These are phyloP conservation scores for Zygoascus meyerae DNA, from an alignment of 1,139 yeast genomes.

Conservation along the genomic window DNA sequence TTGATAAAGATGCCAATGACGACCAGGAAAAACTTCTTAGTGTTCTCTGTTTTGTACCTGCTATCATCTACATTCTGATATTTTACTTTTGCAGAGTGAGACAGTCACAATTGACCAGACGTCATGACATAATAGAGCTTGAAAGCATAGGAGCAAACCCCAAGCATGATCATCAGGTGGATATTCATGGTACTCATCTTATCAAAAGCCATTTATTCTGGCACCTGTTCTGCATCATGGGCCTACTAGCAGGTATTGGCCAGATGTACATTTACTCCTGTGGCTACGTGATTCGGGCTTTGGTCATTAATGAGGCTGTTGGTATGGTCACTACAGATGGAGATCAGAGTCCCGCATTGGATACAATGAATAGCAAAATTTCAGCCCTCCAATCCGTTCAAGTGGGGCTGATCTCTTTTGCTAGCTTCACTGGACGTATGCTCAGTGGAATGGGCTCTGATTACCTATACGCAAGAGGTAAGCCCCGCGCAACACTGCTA, in stretches of 20 bases:
- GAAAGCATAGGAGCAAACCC: slow-evolving; percentile 1
- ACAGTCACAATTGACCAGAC: background rate
- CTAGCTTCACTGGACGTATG: slow-evolving; percentile 63
- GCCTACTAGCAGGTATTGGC: slow-evolving; percentile 65
- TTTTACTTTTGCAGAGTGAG: slow-evolving; percentile 23
- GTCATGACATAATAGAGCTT: slow-evolving; percentile 2
- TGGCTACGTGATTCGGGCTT: slow-evolving; percentile 63
- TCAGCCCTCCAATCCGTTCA: slow-evolving; percentile 59
- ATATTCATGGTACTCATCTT: slow-evolving; percentile 27
- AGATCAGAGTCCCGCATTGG: slow-evolving; percentile 14
- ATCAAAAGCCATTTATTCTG: slow-evolving; percentile 31
- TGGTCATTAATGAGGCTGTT: slow-evolving; percentile 17
- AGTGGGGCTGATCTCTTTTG: slow-evolving; percentile 63
- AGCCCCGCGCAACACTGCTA: slow-evolving; percentile 69
- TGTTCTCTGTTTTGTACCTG: slow-evolving; percentile 31
- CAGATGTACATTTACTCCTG: slow-evolving; percentile 73
- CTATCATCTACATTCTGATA: slow-evolving; percentile 24
- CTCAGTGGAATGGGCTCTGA: slow-evolving; percentile 67
- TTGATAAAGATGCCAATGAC: slow-evolving; percentile 13
- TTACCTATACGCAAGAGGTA: slow-evolving; percentile 44
- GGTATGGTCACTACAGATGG: slow-evolving; percentile 14
- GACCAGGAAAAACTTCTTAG: slow-evolving; percentile 23
- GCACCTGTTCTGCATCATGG: slow-evolving; percentile 44
- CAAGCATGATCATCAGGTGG: slow-evolving; percentile 12
- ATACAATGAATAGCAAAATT: slow-evolving; percentile 10